These are phyloP conservation scores for Gonapodya sp. DNA, from an alignment of 192 early-diverging fungal species.

Conservation along the genomic window DNA sequence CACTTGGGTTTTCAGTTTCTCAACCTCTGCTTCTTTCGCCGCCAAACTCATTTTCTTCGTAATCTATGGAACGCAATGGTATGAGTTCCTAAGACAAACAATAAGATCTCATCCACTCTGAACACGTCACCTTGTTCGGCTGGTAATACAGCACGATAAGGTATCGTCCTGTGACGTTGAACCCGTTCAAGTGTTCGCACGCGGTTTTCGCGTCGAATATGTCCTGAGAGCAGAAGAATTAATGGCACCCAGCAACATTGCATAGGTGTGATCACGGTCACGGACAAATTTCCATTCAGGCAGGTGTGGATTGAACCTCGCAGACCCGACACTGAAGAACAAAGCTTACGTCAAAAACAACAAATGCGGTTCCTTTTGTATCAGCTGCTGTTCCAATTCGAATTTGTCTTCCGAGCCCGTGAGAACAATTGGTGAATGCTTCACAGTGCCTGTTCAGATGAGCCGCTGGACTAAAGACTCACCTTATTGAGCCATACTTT, in stretches of 20 bases:
- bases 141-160: slow-evolving; percentile 90
- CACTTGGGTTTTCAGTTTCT: not conserved
- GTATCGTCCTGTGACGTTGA: slow-evolving; percentile 86
- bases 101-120: not conserved
- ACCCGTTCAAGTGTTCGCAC: slow-evolving; percentile 90
- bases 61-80: not conserved
- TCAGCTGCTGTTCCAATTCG: slow-evolving; percentile 73
- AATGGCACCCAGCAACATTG: not conserved
- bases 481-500: slow-evolving; percentile 29
- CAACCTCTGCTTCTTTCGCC: slow-evolving; percentile 10
- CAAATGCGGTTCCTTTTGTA: slow-evolving; percentile 91
- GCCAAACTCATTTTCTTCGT: slow-evolving; percentile 13
- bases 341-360: slow-evolving; percentile 21
- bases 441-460: not conserved
- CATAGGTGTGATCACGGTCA: no score
- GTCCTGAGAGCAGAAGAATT: slow-evolving; percentile 40
- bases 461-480: not conserved
- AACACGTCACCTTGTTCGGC: slow-evolving; percentile 47
- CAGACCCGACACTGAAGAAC: no score
- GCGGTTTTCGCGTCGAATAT: slow-evolving; percentile 96
- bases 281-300: no score
- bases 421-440: slow-evolving; percentile 55
- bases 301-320: no score
- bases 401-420: slow-evolving; percentile 82
- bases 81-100: not conserved